phyloP scores from a whole-genome alignment of 1,284 basidiomycete genomes.

The Fomitopsis pinicola region DNA sequence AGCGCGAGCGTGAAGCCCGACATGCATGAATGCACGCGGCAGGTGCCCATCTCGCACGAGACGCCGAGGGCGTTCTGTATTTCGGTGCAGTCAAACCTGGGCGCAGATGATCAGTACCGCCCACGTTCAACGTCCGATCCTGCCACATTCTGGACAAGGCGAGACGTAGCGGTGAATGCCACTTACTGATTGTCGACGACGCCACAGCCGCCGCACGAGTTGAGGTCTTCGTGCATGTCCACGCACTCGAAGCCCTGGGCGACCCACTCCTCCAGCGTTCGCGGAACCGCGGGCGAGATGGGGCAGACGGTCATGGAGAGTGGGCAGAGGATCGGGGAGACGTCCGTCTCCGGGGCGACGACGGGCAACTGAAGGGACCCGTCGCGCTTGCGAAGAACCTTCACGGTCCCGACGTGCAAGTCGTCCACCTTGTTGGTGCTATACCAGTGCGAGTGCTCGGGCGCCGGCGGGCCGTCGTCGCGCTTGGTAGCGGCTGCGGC shows the following conservation, averaged over 20 bases:
- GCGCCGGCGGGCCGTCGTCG: slow-evolving; percentile 2
- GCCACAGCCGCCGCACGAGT: slow-evolving; percentile 30
- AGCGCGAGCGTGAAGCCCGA: slow-evolving; percentile 20
- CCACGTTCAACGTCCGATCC: not conserved
- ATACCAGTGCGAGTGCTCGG: not conserved
- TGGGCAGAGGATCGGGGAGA: slow-evolving; percentile 21
- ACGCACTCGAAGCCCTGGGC: slow-evolving; percentile 28
- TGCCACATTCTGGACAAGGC: too few species aligned
- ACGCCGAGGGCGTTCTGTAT: slow-evolving; percentile 24
- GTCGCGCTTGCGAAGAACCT: slow-evolving; percentile 7
- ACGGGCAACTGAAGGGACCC: slow-evolving; percentile 12
- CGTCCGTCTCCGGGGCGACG: slow-evolving; percentile 5
- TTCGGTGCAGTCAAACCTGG: slow-evolving; percentile 27
- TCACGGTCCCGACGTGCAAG: slow-evolving; percentile 1
- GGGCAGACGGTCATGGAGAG: slow-evolving; percentile 21
- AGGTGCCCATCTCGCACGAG: slow-evolving; percentile 25
- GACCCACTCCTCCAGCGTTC: slow-evolving; percentile 18
- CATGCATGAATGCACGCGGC: slow-evolving; percentile 26
- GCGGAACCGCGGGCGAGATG: slow-evolving; percentile 13
- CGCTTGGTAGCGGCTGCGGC: slow-evolving; percentile 4
- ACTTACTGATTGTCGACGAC: slow-evolving; percentile 24
- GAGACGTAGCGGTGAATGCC: not conserved
- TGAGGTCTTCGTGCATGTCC: slow-evolving; percentile 26
- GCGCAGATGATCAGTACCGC: not conserved
- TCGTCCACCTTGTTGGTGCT: not conserved